These are phyloP conservation scores for Chrysochromulina parva DNA, from an alignment of 78 protist species.

Conservation along the genomic window DNA sequence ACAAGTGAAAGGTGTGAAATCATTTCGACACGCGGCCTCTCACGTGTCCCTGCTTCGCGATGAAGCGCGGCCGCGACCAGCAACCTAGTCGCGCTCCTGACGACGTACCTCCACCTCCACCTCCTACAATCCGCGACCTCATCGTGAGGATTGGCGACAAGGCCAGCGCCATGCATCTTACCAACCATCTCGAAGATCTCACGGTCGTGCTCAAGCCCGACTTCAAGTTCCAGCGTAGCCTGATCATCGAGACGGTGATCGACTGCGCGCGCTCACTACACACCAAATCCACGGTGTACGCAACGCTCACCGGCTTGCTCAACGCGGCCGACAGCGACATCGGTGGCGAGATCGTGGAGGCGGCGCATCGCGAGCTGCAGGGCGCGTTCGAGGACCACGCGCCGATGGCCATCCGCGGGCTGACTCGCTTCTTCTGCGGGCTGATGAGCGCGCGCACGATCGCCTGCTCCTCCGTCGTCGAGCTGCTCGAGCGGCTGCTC, in stretches of 20 bases:
- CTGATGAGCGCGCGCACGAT: neutral
- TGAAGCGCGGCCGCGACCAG: no score
- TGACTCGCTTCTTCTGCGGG: neutral
- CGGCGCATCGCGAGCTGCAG: neutral
- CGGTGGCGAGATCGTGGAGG: neutral
- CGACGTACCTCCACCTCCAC: no score
- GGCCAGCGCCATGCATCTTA: neutral
- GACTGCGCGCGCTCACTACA: neutral
- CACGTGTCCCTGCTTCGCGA: no score
- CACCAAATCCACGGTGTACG: neutral
- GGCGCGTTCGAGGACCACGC: neutral
- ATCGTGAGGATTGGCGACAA: conserved; percentile 1
- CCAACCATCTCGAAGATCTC: neutral
- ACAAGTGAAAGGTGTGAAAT: no score
- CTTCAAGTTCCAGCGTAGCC: neutral
- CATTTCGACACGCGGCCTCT: no score
- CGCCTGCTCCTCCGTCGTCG: neutral
- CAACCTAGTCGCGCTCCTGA: no score
- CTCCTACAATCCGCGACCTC: neutral
- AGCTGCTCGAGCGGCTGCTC: neutral
- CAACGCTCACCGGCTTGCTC: neutral
- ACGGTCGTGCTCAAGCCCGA: neutral
- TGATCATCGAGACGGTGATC: neutral
- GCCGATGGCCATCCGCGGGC: neutral
- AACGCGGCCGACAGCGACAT: neutral